Conservation (phyloP, 345 rosid species). For the Brassica nigra region DNA sequence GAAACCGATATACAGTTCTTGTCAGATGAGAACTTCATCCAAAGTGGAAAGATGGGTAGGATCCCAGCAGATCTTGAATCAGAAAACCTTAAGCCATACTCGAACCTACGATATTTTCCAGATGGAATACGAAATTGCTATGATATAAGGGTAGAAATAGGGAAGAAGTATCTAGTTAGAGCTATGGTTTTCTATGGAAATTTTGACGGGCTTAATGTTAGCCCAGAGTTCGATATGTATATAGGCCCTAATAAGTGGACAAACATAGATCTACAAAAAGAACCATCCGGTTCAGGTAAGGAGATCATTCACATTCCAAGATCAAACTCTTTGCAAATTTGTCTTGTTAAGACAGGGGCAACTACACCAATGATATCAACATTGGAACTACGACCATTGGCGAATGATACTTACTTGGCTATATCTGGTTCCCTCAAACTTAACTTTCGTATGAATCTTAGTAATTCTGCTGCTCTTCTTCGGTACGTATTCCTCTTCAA, state of each 20-base stretch:
- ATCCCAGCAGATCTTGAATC: background rate
- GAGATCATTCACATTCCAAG: conserved; percentile 42
- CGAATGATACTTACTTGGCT: conserved; percentile 21
- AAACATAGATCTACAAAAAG: conserved; percentile 32
- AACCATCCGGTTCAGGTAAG: conserved; percentile 10
- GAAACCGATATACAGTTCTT: conserved; percentile 27
- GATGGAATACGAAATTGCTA: conserved; percentile 48
- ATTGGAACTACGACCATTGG: conserved; percentile 29
- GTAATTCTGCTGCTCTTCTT: conserved; percentile 2
- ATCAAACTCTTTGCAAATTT: conserved; percentile 31
- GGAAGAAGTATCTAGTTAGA: conserved; percentile 36
- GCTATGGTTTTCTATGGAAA: conserved; percentile 42
- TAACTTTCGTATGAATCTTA: conserved; percentile 15
- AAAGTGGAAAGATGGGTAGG: conserved; percentile 27
- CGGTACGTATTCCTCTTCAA: conserved; percentile 13
- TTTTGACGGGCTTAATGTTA: conserved; percentile 24
- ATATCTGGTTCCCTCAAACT: conserved; percentile 33
- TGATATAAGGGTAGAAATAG: conserved; percentile 27
- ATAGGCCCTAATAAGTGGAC: conserved; percentile 42
- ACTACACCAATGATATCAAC: conserved; percentile 38
- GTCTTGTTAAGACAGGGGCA: conserved; percentile 45
- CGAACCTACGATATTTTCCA: conserved; percentile 40
- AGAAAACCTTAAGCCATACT: background rate
- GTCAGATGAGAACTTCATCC: conserved; percentile 40
- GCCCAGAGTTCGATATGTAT: conserved; percentile 37